Percentiles rank a stretch among this genome's conserved stretches.
Conservation (phyloP, 345 rosid genomes). For the Cardamine chenopodiifolia region DNA sequence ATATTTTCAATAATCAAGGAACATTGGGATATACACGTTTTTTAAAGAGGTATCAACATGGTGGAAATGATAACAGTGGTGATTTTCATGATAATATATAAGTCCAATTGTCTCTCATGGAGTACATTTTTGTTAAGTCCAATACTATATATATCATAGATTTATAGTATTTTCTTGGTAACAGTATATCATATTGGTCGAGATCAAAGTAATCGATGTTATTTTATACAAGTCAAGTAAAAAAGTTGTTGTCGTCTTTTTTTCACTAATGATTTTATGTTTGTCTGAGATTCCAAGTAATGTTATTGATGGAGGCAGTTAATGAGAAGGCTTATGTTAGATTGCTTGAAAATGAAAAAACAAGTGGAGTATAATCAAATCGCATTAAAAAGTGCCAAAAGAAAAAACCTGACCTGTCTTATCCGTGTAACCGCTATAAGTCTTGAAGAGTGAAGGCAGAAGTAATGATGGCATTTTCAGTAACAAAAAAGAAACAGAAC, state of each 20-base stretch:
- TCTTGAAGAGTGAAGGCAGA: slow-evolving; percentile 34
- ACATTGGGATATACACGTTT: no score
- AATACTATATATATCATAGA: background rate
- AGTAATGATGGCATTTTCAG: slow-evolving; percentile 35
- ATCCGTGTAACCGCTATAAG: slow-evolving; percentile 37
- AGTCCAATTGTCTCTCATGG: background rate
- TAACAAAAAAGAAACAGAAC: background rate
- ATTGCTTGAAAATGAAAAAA: slow-evolving; percentile 24
- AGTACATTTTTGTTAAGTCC: background rate
- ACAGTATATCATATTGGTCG: background rate
- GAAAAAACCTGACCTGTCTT: slow-evolving; percentile 35
- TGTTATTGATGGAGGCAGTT: background rate
- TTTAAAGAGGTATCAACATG: background rate
- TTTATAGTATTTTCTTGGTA: background rate
- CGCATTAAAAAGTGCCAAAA: background rate
- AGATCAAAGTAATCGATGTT: background rate
- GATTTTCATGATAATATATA: background rate
- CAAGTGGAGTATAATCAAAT: background rate
- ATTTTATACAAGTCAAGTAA: no score
- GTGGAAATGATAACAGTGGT: background rate
- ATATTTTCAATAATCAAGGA: background rate
- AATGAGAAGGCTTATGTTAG: background rate
- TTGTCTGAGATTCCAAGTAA: background rate
- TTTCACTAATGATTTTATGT: background rate
- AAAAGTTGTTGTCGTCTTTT: background rate